Conservation (phyloP, 1,284 basidiomycete species). For the Pterula multifida region DNA sequence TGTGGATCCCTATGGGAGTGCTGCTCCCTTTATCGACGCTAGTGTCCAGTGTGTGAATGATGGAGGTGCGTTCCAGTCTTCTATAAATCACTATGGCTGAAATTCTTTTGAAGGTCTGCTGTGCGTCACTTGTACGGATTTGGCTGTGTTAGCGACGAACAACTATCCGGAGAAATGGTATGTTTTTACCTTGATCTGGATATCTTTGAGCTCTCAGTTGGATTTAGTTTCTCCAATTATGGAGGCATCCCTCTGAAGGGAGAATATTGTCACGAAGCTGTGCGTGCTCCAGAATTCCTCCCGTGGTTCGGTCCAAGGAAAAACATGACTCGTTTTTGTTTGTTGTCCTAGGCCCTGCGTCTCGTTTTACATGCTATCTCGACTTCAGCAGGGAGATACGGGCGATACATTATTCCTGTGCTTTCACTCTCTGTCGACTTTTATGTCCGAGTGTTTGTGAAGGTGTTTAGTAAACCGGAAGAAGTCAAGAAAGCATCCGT, state of each 20-base stretch:
- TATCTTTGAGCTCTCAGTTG: slow-evolving; percentile 1
- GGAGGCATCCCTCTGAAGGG: slow-evolving; percentile 88
- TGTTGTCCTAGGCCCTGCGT: slow-evolving; percentile 48
- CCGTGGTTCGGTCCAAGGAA: neutral
- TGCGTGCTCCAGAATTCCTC: slow-evolving; percentile 22
- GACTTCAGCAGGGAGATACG: slow-evolving; percentile 83
- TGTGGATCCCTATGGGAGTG: slow-evolving; percentile 95
- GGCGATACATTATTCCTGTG: slow-evolving; percentile 85
- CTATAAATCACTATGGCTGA: neutral
- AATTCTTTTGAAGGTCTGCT: slow-evolving; percentile 48
- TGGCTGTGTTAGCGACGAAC: slow-evolving; percentile 85
- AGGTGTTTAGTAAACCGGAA: slow-evolving; percentile 64
- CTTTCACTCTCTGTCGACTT: slow-evolving; percentile 95
- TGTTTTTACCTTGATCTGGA: neutral
- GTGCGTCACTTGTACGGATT: slow-evolving; percentile 94
- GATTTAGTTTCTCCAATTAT: slow-evolving; percentile 80
- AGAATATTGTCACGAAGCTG: slow-evolving; percentile 91
- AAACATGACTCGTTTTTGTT: too few species aligned
- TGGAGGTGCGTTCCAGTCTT: slow-evolving; percentile 47
- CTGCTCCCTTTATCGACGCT: slow-evolving; percentile 94
- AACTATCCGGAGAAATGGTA: slow-evolving; percentile 98
- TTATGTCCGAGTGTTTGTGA: slow-evolving; percentile 89
- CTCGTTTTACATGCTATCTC: slow-evolving; percentile 82
- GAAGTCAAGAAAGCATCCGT: slow-evolving; percentile 79
- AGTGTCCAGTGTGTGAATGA: slow-evolving; percentile 88